phyloP scores from a whole-genome alignment of 73 alveolate species.

The Symbiodinium pilosum region DNA sequence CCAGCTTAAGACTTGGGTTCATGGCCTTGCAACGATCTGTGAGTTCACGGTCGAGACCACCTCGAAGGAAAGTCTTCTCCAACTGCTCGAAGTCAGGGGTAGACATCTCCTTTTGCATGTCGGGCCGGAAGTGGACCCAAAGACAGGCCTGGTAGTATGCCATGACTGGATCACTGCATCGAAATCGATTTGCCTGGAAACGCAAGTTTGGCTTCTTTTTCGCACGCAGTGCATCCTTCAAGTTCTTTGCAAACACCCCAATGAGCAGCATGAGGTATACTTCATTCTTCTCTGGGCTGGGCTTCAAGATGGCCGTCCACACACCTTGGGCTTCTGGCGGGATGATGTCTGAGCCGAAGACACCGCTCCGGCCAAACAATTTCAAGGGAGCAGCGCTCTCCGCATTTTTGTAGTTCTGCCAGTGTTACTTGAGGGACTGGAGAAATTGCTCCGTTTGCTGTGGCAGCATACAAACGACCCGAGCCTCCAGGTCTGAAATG shows the following conservation, averaged over 20 bases:
- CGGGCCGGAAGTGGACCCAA: slow-evolving; percentile 23
- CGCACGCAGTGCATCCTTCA: too few species aligned
- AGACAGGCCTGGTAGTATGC: not conserved
- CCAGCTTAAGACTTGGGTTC: slow-evolving; percentile 5
- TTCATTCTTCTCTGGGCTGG: not conserved
- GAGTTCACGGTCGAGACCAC: slow-evolving; percentile 6
- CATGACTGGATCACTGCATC: not conserved
- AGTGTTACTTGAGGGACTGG: not conserved
- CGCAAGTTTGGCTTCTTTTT: not conserved
- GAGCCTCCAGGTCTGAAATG: not conserved
- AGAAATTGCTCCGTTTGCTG: not conserved
- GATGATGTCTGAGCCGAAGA: not conserved
- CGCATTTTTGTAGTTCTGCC: not conserved
- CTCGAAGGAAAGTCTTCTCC: not conserved
- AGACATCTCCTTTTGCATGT: slow-evolving; percentile 17
- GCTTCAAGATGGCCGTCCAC: not conserved
- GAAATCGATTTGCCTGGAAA: not conserved
- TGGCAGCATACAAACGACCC: not conserved
- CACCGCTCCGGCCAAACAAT: not conserved
- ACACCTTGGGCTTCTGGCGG: not conserved
- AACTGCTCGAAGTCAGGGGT: too few species aligned
- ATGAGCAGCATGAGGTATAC: not conserved
- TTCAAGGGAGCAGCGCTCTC: not conserved
- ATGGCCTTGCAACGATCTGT: slow-evolving; percentile 1
- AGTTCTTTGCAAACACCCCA: too few species aligned